Base-by-base conservation (phyloP, 2,329 filamentous ascomycete species). In the Fusarium mexicanum region DNA sequence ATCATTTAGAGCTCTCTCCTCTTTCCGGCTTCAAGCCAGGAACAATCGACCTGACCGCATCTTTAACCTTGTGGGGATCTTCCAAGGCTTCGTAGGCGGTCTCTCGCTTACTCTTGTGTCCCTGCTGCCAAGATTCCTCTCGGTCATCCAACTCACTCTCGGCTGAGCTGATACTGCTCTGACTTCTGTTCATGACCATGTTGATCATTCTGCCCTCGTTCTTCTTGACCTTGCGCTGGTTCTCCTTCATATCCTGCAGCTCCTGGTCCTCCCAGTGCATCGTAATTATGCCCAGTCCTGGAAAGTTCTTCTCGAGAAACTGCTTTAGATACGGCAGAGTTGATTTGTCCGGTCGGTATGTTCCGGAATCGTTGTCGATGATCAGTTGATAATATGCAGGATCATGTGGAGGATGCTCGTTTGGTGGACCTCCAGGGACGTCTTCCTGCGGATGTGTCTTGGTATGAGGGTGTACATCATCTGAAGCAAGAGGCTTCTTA, bases 301-400 rank as follows among this genome's bases (percentile, higher is more conserved):
- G 93, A 40, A 98, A 91, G 74, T 96, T 94, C 31, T 81, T 82
- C 38, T 91, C 84, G 5, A 98, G 83, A 79, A 94, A 97, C 17
- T 86, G 79, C 60, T 92, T 91, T 3, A 98, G 86, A 2, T 91
- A 81, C 0, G 93, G 93, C 3, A 98, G 87, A 16, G 94, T 87
- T 17, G 91, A 87, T 64, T 93, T 92, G 79, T 97, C 94, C 0
- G 96, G 96, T 1, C 96, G 90, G 81, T 98, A 98, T 1, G 96
- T 98, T 17, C 96, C 96, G 62, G 92, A 94, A 82, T 98, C 96
- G 79, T 98, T 98, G 85, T 98, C 96, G 79, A 98, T 98, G 73
- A 96, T 86, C 14, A 98, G 89, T 80, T 97, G 93, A 81, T 98
- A 98, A 79, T 87, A 86, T 60, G 82, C 80, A n/a, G 85, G 88